phyloP scores from a whole-genome alignment of 108 stramenopile genomes.

The Pseudonitzschia multiseries region DNA sequence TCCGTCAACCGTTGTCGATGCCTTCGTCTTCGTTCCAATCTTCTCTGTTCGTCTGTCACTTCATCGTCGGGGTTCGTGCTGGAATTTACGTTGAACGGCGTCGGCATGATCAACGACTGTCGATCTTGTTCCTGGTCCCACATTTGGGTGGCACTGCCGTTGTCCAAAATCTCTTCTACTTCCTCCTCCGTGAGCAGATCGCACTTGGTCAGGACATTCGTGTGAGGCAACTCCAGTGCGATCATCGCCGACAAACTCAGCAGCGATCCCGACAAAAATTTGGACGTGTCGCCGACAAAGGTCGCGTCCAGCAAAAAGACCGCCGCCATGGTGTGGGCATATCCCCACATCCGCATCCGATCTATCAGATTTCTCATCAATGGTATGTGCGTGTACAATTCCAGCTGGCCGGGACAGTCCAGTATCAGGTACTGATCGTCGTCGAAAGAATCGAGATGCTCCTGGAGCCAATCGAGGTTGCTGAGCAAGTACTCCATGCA shows the following conservation, averaged over 20 bases:
- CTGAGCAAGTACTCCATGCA: conserved; percentile 98
- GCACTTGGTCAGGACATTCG: conserved; percentile 96
- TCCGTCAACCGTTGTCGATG: conserved; percentile 79
- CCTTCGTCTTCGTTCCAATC: conserved; percentile 36
- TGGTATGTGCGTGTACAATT: conserved; percentile 96
- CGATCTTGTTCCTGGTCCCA: conserved; percentile 74
- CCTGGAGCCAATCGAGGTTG: conserved; percentile 95
- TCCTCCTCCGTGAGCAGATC: conserved; percentile 85
- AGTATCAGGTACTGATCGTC: conserved; percentile 98
- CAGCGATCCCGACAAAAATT: conserved; percentile 93
- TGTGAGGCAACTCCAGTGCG: conserved; percentile 91
- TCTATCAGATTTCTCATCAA: conserved; percentile 89
- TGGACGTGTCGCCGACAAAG: conserved; percentile 58
- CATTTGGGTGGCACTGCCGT: conserved; percentile 74
- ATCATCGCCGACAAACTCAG: conserved; percentile 95
- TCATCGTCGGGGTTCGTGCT: not conserved
- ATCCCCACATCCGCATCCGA: conserved; percentile 85
- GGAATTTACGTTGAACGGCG: conserved; percentile 19
- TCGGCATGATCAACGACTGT: conserved; percentile 23
- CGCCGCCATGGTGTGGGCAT: conserved; percentile 71
- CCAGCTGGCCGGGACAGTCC: conserved; percentile 99
- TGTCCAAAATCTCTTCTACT: conserved; percentile 72
- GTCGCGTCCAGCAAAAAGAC: conserved; percentile 97
- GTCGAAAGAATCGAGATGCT: conserved; percentile 77
- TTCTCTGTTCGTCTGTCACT: conserved; percentile 16